phyloP scores from a whole-genome alignment of 345 rosid species.

The Jatropha curcas region DNA sequence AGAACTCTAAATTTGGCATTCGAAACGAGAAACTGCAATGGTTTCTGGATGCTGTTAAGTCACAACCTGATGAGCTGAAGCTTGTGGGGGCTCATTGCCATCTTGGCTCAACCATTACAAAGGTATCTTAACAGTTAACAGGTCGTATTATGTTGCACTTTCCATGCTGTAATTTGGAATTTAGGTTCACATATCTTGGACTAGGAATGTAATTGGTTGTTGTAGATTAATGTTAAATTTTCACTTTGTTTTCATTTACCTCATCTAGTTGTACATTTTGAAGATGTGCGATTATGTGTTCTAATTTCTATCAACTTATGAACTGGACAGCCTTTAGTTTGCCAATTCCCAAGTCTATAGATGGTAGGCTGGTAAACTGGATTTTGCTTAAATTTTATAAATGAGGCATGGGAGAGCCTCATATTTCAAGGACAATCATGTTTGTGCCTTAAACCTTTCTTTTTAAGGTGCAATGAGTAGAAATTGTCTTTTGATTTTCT shows the following conservation, averaged over 20 bases:
- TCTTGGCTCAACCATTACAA: conserved; percentile 96
- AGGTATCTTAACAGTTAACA: conserved; percentile 43
- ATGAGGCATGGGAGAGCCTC: neutral
- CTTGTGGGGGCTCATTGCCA: conserved; percentile 99
- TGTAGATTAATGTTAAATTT: neutral
- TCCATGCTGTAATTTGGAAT: neutral
- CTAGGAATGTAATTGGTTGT: neutral
- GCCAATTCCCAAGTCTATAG: neutral
- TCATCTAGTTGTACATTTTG: neutral
- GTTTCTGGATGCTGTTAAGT: conserved; percentile 95
- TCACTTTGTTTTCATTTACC: neutral
- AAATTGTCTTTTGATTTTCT: neutral
- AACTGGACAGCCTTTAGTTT: neutral
- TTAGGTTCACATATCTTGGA: neutral
- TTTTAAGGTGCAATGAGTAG: neutral
- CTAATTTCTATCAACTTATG: neutral
- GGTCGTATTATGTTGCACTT: neutral
- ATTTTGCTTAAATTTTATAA: neutral
- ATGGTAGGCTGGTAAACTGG: neutral
- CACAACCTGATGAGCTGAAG: conserved; percentile 80
- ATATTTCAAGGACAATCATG: neutral
- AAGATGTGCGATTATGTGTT: neutral
- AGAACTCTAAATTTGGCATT: conserved; percentile 97
- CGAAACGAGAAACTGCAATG: conserved; percentile 98
- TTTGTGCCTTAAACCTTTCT: neutral